phyloP scores from a whole-genome alignment of 768 basidiomycete species.

The Serendipita vermifera region DNA sequence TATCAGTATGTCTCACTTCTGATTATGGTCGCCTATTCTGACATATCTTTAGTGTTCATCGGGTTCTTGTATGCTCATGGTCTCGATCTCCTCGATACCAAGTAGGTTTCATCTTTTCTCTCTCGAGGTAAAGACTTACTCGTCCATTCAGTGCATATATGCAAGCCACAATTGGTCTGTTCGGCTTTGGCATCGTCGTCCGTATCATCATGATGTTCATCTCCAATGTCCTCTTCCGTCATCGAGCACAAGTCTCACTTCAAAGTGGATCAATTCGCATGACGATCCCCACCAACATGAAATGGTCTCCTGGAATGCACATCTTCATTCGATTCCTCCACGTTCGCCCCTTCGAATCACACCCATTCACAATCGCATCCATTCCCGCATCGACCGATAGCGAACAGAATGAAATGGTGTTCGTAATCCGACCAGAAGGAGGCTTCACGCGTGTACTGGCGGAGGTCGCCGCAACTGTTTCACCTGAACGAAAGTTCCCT shows the following conservation, averaged over 20 bases:
- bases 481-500: not conserved
- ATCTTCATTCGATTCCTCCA: constrained; percentile 13
- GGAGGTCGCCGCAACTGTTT: not conserved
- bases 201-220: not conserved
- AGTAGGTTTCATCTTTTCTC: not conserved
- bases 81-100: not conserved
- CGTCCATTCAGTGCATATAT: not conserved
- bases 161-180: not conserved
- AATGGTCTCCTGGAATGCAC: constrained; percentile 13
- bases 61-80: not conserved
- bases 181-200: constrained; percentile 3
- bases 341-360: constrained; percentile 10
- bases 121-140: no score
- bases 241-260: constrained; percentile 1
- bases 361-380: constrained; percentile 12
- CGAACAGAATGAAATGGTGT: not conserved
- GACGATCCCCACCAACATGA: constrained; percentile 4
- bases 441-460: constrained; percentile 5
- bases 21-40: no score
- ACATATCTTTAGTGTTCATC: constrained; percentile 1
- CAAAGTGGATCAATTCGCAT: not conserved
- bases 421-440: not conserved
- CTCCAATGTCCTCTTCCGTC: constrained; percentile 1
- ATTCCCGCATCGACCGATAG: not conserved
- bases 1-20: no score